Conservation (phyloP, 441 rosid species). For the Jatropha podagrica region DNA sequence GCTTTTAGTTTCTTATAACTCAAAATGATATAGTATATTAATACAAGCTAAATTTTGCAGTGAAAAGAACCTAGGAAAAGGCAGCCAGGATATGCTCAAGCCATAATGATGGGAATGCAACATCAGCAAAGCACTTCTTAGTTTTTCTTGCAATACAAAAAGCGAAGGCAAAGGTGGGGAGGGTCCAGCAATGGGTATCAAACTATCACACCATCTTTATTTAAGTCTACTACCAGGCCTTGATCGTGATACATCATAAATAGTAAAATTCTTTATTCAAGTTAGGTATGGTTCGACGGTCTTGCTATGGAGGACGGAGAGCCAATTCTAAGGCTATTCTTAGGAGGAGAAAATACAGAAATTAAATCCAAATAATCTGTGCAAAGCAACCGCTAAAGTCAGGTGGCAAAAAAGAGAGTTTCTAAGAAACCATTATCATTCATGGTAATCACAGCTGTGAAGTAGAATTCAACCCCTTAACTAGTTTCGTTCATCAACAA, state of each 20-base stretch:
- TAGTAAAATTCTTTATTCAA: neutral
- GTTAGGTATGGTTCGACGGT: neutral
- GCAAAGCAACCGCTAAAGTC: neutral
- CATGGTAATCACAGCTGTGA: neutral
- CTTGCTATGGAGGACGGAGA: neutral
- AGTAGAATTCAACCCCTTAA: neutral
- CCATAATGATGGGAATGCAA: neutral
- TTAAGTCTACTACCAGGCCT: neutral
- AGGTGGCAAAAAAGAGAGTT: neutral
- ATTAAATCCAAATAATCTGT: neutral
- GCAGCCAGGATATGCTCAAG: neutral
- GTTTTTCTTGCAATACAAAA: neutral
- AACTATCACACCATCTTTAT: neutral
- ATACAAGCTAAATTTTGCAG: neutral
- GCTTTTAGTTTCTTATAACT: neutral
- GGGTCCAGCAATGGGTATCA: neutral
- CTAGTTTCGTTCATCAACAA: neutral
- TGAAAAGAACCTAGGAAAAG: slow-evolving; percentile 10
- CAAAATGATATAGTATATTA: too few species aligned
- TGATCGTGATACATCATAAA: neutral
- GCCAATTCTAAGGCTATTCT: neutral
- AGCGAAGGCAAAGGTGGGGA: neutral
- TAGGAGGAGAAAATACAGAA: neutral
- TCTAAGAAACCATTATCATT: neutral
- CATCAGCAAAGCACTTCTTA: neutral